Percentiles rank a stretch among this genome's conserved stretches.
Conservation (phyloP, 208 protist genomes). For the Acanthamoeba triangularis region DNA sequence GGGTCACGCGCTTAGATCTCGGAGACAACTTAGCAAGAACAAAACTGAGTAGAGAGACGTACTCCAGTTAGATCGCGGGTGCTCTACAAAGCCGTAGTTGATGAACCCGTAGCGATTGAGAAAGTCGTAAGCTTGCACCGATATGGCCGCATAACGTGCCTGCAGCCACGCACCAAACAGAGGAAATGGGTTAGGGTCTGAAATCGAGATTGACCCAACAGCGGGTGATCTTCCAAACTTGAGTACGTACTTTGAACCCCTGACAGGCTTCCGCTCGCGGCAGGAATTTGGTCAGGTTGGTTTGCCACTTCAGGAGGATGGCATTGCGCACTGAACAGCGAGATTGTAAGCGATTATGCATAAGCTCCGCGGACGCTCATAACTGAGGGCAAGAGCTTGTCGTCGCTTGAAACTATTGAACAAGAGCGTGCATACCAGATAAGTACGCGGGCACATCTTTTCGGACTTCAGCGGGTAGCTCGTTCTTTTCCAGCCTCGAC, state of each 20-base stretch:
- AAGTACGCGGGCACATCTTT: background rate
- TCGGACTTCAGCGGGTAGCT: background rate
- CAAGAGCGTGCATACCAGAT: background rate
- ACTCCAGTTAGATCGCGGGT: background rate
- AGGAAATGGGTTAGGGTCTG: background rate
- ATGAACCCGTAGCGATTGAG: slow-evolving; percentile 66
- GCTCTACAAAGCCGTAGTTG: slow-evolving; percentile 33
- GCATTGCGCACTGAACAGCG: slow-evolving; percentile 18
- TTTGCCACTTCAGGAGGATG: slow-evolving; percentile 59
- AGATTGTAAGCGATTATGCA: background rate
- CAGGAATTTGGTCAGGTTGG: slow-evolving; percentile 34
- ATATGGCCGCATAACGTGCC: background rate
- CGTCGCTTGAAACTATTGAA: background rate
- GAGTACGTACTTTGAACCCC: background rate
- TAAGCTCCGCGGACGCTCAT: background rate
- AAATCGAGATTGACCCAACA: background rate
- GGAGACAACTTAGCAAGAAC: too few relatives aligned
- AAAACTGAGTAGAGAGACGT: background rate
- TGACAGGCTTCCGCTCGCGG: background rate
- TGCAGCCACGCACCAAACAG: background rate
- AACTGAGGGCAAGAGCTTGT: background rate
- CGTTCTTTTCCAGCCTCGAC: background rate
- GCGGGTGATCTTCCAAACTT: background rate
- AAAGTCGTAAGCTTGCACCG: slow-evolving; percentile 39
- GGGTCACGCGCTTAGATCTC: background rate